Percentiles rank a stretch among this genome's conserved stretches.
Conservation (phyloP, 208 protist species). For the Trypanosoma grayi region DNA sequence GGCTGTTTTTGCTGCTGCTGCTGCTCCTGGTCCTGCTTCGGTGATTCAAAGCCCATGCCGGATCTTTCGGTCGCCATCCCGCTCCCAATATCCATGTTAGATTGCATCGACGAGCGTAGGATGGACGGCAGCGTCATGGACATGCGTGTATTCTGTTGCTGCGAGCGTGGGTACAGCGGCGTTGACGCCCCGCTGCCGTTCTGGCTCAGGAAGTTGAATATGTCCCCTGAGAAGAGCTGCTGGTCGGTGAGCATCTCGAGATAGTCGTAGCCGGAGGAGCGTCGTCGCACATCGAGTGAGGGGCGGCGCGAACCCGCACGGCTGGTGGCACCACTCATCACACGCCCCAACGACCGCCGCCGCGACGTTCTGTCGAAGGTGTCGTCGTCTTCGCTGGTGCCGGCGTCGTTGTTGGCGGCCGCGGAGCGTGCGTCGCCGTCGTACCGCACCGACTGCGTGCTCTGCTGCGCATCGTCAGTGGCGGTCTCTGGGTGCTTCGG, state of each 20-base stretch:
- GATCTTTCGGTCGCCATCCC: neutral
- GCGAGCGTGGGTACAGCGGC: neutral
- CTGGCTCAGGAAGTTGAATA: conserved; percentile 49
- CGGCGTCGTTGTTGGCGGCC: conserved; percentile 6
- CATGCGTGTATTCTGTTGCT: no score
- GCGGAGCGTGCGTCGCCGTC: neutral
- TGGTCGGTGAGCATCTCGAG: conserved; percentile 38
- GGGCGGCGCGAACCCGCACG: neutral
- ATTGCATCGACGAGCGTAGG: neutral
- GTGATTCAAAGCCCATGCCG: neutral
- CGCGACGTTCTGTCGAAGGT: neutral
- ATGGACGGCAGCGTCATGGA: conserved; percentile 1
- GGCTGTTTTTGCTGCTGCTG: no score
- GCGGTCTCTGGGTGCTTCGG: conserved; percentile 38
- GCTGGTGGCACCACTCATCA: no score
- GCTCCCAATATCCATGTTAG: neutral
- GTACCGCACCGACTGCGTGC: neutral
- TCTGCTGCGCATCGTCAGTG: neutral
- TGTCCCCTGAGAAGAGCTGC: conserved; percentile 52
- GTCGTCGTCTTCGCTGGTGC: conserved; percentile 5
- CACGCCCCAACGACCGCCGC: neutral
- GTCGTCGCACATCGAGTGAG: conserved; percentile 6
- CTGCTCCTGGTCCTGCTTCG: neutral
- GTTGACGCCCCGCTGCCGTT: neutral
- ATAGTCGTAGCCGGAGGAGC: conserved; percentile 2